Percentiles rank a stretch among this genome's conserved stretches.
These are phyloP conservation scores for Suhomyces prunicola DNA, from an alignment of 805 yeast species.

Conservation along the genomic window DNA sequence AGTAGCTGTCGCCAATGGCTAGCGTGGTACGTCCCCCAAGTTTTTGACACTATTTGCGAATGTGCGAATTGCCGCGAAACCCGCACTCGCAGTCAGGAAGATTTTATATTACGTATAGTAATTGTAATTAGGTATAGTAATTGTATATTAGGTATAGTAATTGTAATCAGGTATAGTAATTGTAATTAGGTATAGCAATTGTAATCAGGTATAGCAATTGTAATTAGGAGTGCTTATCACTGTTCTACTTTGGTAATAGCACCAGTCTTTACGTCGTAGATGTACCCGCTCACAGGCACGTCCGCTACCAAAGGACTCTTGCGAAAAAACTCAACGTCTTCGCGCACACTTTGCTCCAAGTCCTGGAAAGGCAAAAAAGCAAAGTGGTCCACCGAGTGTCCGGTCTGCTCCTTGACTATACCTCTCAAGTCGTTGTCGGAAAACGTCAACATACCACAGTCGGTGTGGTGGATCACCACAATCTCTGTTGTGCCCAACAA, in stretches of 20 bases:
- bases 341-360: constrained; percentile 31
- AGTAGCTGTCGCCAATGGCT: too few relatives aligned
- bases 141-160: too few relatives aligned
- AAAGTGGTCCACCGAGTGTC: constrained; percentile 26
- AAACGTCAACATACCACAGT: constrained; percentile 45
- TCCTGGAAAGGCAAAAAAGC: constrained; percentile 35
- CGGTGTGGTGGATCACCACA: constrained; percentile 40
- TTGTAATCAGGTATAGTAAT: too few relatives aligned
- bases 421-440: constrained; percentile 27
- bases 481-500: constrained; percentile 39
- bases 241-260: constrained; percentile 20
- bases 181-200: too few relatives aligned
- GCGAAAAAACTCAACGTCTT: constrained; percentile 32
- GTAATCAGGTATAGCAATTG: too few relatives aligned
- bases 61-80: neutral
- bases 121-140: too few relatives aligned
- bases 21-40: neutral
- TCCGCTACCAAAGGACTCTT: constrained; percentile 28
- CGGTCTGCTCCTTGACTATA: constrained; percentile 28
- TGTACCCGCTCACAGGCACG: constrained; percentile 37
- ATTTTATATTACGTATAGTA: too few relatives aligned
- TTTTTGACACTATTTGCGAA: neutral
- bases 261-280: constrained; percentile 38
- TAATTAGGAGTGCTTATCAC: too few relatives aligned
- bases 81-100: neutral